Percentiles rank a stretch among this genome's conserved stretches.
Evolutionary conservation across 352 stramenopile genomes (phyloP).

Genomic region (Phytophthora cactorum): DNA sequence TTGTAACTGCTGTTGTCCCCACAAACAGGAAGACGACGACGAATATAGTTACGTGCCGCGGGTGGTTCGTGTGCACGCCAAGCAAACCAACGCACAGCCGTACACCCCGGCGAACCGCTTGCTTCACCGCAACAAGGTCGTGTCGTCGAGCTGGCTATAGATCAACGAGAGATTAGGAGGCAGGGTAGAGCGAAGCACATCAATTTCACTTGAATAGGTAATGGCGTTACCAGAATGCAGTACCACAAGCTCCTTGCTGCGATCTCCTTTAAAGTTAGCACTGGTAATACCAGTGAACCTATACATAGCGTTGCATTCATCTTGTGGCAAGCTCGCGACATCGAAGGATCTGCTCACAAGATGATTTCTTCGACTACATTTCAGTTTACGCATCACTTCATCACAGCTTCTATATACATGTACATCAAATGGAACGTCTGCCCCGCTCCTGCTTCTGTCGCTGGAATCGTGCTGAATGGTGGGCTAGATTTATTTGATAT

Average conservation of each 20-base stretch:
- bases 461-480: constrained; percentile 31
- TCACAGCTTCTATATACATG: constrained; percentile 24
- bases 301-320: too few species aligned
- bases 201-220: not conserved
- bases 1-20: constrained; percentile 21
- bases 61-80: constrained; percentile 61
- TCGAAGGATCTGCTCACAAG: not conserved
- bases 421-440: constrained; percentile 16
- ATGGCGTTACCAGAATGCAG: too few species aligned
- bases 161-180: constrained; percentile 5
- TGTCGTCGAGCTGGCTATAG: constrained; percentile 45
- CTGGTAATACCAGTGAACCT: too few species aligned
- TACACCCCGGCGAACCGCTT: constrained; percentile 55
- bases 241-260: too few species aligned
- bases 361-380: constrained; percentile 24
- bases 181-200: not conserved
- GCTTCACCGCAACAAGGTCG: constrained; percentile 57
- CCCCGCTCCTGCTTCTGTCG: constrained; percentile 31
- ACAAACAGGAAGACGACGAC: constrained; percentile 13
- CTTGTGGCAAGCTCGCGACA: too few species aligned
- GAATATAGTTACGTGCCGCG: constrained; percentile 41
- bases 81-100: constrained; percentile 60
- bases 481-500: constrained; percentile 41
- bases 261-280: too few species aligned
- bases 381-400: constrained; percentile 15